phyloP scores from a whole-genome alignment of 176 grass and related monocot species.

The Miscanthus lutarioriparius region DNA sequence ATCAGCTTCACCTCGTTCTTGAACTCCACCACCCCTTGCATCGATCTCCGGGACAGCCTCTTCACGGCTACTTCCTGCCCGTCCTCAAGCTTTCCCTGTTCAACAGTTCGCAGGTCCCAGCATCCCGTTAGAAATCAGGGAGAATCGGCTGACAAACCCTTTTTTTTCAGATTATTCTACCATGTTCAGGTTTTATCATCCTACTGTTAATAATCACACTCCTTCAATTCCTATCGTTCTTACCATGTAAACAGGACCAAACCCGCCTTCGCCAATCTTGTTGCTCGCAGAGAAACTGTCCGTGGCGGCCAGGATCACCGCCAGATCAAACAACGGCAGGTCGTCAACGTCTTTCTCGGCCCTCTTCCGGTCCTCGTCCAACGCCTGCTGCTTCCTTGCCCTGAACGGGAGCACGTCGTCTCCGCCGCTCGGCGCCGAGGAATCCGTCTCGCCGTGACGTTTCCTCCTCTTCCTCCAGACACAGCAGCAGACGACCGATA shows the following conservation, averaged over 20 bases:
- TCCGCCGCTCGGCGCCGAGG: background rate
- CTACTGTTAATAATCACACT: background rate
- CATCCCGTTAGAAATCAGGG: background rate
- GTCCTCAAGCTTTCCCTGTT: constrained; percentile 51
- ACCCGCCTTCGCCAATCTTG: constrained; percentile 57
- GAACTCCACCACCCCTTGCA: constrained; percentile 47
- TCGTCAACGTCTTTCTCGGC: constrained; percentile 40
- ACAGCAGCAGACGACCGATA: background rate
- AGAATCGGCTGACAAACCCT: background rate
- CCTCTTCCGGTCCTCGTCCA: constrained; percentile 1
- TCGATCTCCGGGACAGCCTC: constrained; percentile 46
- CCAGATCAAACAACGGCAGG: constrained; percentile 40
- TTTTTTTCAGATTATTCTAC: background rate
- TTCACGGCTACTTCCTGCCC: constrained; percentile 59
- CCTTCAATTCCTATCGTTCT: background rate
- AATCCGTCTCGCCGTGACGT: too few relatives aligned
- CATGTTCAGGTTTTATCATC: background rate
- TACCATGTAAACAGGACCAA: constrained; percentile 64
- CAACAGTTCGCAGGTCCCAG: background rate
- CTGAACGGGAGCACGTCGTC: constrained; percentile 21
- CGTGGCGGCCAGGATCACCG: constrained; percentile 18
- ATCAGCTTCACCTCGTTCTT: constrained; percentile 59
- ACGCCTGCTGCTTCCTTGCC: background rate
- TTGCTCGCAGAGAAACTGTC: constrained; percentile 25
- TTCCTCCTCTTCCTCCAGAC: constrained; percentile 22